Conservation (phyloP, 192 early-diverging fungal genomes). For the Backusella liffmaniae region DNA sequence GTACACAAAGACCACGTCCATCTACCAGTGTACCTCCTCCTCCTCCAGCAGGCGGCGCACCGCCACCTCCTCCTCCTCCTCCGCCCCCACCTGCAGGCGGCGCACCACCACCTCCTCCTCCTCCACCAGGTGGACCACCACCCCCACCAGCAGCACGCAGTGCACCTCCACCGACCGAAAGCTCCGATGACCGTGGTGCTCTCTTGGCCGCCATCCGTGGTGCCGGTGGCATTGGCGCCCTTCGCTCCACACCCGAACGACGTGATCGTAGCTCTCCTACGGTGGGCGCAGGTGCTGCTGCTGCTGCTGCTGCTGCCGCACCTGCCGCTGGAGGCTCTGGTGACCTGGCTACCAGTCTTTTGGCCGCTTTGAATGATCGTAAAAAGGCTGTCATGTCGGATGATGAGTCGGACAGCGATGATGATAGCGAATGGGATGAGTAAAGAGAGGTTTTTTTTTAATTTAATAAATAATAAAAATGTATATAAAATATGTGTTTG, state of each 20-base stretch:
- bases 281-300: background rate
- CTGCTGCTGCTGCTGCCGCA: background rate
- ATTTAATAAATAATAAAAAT: background rate
- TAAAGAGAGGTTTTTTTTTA: background rate
- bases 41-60: background rate
- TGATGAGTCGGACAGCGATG: constrained; percentile 23
- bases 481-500: background rate
- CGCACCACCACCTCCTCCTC: constrained; percentile 10
- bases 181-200: constrained; percentile 30
- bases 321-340: background rate
- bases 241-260: constrained; percentile 25
- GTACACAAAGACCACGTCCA: constrained; percentile 31
- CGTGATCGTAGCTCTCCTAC: constrained; percentile 7
- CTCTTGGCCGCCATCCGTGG: constrained; percentile 49
- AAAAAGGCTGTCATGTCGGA: constrained; percentile 29
- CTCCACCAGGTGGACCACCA: constrained; percentile 34
- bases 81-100: background rate
- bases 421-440: constrained; percentile 31
- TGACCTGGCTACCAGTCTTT: constrained; percentile 22
- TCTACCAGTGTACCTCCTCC: constrained; percentile 34
- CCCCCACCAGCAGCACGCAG: constrained; percentile 23
- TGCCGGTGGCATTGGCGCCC: constrained; percentile 43
- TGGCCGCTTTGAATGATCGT: constrained; percentile 23
- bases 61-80: constrained; percentile 1
- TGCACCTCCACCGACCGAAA: constrained; percentile 8